Evolutionary conservation across 495 filamentous ascomycete genomes (phyloP).

Genomic region (Neurospora sp.): DNA sequence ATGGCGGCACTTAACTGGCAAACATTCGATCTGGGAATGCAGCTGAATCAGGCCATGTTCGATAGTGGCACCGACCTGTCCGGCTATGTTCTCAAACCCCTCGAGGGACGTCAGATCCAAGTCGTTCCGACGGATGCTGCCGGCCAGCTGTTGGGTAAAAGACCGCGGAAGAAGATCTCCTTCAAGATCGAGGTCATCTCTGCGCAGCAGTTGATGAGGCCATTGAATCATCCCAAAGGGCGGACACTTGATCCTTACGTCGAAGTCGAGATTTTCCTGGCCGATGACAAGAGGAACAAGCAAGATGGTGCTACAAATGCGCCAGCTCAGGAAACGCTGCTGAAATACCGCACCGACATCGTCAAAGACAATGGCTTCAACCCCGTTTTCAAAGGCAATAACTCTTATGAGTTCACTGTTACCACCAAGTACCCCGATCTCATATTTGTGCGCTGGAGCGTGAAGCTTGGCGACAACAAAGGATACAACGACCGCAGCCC

Average conservation of each 20-base stretch:
- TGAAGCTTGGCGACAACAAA: conserved; percentile 70
- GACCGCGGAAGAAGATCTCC: conserved; percentile 63
- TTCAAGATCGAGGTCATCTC: conserved; percentile 87
- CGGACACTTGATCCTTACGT: conserved; percentile 83
- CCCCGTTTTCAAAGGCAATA: conserved; percentile 55
- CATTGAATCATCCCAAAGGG: conserved; percentile 55
- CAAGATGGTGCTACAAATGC: conserved; percentile 24
- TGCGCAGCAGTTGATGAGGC: conserved; percentile 85
- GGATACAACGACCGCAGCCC: conserved; percentile 50
- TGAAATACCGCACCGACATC: conserved; percentile 67
- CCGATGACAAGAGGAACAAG: conserved; percentile 70
- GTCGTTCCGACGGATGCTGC: conserved; percentile 36
- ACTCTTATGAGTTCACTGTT: conserved; percentile 59
- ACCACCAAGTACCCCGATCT: conserved; percentile 87
- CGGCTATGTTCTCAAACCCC: conserved; percentile 89
- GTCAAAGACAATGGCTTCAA: conserved; percentile 85
- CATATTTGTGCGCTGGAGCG: conserved; percentile 88
- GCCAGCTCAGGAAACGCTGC: conserved; percentile 45
- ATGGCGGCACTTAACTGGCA: conserved; percentile 98
- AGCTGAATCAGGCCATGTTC: conserved; percentile 97
- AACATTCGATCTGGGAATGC: conserved; percentile 88
- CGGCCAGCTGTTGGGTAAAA: conserved; percentile 38
- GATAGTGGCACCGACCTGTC: conserved; percentile 77
- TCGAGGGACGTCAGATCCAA: conserved; percentile 58
- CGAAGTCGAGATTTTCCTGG: conserved; percentile 87